Evolutionary conservation across 225 moss, liverwort and hornwort species (phyloP).

Genomic region (Polytrichum formosum): DNA sequence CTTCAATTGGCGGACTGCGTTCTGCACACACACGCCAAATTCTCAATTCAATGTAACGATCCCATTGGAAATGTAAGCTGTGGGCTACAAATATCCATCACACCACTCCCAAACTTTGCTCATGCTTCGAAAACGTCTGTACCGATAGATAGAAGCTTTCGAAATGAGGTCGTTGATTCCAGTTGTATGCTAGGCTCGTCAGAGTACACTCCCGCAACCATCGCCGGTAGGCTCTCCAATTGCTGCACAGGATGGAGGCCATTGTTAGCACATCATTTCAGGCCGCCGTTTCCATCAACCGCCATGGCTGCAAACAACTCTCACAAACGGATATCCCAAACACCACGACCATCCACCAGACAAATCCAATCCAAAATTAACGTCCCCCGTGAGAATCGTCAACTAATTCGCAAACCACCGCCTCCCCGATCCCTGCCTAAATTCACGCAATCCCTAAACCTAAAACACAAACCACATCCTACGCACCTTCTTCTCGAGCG

Average conservation of each 20-base stretch:
- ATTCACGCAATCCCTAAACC: neutral
- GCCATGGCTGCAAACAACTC: too few relatives aligned
- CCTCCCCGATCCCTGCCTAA: too few relatives aligned
- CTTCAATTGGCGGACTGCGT: constrained; percentile 24
- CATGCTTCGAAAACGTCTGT: neutral
- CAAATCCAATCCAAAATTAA: too few relatives aligned
- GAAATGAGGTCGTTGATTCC: constrained; percentile 64
- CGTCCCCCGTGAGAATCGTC: too few relatives aligned
- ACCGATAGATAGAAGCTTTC: constrained; percentile 64
- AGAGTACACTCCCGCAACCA: constrained; percentile 67
- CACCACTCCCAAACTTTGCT: neutral
- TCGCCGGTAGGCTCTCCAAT: constrained; percentile 68
- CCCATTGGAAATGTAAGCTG: neutral
- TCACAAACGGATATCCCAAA: too few relatives aligned
- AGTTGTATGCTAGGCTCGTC: constrained; percentile 47
- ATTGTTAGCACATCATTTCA: too few relatives aligned
- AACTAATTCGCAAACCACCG: too few relatives aligned
- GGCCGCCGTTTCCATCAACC: too few relatives aligned
- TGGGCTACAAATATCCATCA: neutral
- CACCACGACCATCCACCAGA: too few relatives aligned
- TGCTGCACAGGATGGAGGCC: constrained; percentile 34
- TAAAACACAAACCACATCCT: neutral
- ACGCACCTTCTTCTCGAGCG: constrained; percentile 61
- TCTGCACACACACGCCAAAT: constrained; percentile 8
- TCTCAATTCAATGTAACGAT: neutral